These are phyloP conservation scores for Dothiorella sarmentorum DNA, from an alignment of 2,329 filamentous ascomycete species.

Conservation along the genomic window DNA sequence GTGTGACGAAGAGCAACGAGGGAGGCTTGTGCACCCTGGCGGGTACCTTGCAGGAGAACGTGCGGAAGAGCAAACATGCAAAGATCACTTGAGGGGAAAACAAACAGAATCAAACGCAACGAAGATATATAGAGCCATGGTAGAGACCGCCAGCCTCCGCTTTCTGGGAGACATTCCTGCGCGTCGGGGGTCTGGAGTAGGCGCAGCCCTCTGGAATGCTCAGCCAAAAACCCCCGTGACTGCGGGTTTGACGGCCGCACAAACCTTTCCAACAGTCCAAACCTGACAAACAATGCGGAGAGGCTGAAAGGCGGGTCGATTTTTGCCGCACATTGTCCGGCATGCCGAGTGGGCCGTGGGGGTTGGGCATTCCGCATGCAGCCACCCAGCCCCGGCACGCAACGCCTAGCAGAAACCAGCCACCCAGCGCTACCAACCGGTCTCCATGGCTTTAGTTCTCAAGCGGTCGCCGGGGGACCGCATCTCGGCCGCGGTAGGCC, in stretches of 20 bases:
- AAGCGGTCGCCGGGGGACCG: conserved; percentile 7
- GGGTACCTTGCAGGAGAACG: conserved; percentile 22
- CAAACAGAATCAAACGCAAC: conserved; percentile 34
- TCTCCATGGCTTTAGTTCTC: neutral
- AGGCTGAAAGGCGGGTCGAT: conserved; percentile 17
- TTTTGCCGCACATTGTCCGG: conserved; percentile 15
- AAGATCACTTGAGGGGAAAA: conserved; percentile 26
- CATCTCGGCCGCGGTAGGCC: conserved; percentile 2
- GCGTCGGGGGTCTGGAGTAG: conserved; percentile 31
- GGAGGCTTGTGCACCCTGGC: conserved; percentile 15
- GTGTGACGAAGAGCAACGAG: conserved; percentile 22
- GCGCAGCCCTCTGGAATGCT: conserved; percentile 31
- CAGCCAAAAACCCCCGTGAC: conserved; percentile 25
- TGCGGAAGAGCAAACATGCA: conserved; percentile 26
- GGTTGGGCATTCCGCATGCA: conserved; percentile 19
- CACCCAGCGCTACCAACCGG: conserved; percentile 1
- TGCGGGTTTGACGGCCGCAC: conserved; percentile 25
- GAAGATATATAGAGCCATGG: conserved; percentile 35
- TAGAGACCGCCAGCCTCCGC: conserved; percentile 34
- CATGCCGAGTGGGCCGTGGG: neutral
- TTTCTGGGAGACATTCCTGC: conserved; percentile 31
- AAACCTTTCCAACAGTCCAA: conserved; percentile 25
- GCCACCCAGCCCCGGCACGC: neutral
- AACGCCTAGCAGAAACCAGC: conserved; percentile 14
- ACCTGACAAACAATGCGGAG: conserved; percentile 19